A percentile compares a stretch with the other conserved stretches of the same genome.
Evolutionary conservation across 192 early-diverging fungal genomes (phyloP).

Genomic region (Backusella australiensis): DNA sequence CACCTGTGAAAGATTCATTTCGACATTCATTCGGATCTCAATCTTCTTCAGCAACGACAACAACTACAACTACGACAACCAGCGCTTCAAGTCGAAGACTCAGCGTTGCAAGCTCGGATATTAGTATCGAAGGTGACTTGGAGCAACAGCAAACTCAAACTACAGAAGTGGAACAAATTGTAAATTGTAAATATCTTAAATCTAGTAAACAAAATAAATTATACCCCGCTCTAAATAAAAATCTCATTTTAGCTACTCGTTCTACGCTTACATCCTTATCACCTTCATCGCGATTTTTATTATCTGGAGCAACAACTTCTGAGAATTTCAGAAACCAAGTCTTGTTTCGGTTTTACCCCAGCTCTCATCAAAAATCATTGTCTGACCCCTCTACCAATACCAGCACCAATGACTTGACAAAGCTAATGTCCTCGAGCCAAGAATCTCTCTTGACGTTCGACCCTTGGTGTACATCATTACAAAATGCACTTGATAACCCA

Average conservation of each 20-base stretch:
- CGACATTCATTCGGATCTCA: constrained; percentile 6
- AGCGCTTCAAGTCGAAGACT: not conserved
- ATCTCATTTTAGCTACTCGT: not conserved
- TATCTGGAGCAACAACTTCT: constrained; percentile 16
- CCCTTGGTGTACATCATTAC: constrained; percentile 19
- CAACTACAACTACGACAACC: not conserved
- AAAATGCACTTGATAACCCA: constrained; percentile 7
- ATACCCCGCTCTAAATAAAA: not conserved
- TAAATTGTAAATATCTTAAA: constrained; percentile 3
- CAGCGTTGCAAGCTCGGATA: not conserved
- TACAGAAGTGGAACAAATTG: not conserved
- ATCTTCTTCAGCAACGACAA: not conserved
- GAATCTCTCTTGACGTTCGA: not conserved
- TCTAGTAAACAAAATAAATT: not conserved
- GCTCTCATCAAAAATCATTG: not conserved
- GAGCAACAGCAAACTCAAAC: not conserved
- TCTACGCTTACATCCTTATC: constrained; percentile 14
- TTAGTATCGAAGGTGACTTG: not conserved
- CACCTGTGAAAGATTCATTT: not conserved
- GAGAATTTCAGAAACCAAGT: constrained; percentile 16
- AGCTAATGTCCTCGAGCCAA: not conserved
- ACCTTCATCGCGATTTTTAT: constrained; percentile 13
- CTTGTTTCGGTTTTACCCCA: constrained; percentile 17
- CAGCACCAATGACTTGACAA: not conserved
- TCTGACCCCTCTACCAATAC: not conserved